Conservation (phyloP, 768 basidiomycete species). For the Tricholoma furcatifolium region DNA sequence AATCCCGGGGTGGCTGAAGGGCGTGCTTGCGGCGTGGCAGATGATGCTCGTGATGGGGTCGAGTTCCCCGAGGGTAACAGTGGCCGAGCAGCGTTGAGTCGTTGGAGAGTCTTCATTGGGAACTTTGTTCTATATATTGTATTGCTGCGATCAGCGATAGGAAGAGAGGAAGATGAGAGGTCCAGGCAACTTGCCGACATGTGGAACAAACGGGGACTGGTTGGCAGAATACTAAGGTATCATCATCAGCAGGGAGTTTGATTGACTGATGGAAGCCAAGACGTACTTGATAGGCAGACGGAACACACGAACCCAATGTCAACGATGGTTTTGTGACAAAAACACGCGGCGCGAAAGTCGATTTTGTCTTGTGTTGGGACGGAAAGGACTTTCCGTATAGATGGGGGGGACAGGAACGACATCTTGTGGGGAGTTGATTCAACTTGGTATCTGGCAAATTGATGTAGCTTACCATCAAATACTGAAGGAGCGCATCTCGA, state of each 20-base stretch:
- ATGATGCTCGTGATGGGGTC: conserved; percentile 25
- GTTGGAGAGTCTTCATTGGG: conserved; percentile 88
- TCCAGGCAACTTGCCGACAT: conserved; percentile 66
- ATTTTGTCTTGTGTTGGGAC: conserved; percentile 93
- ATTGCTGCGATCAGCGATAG: conserved; percentile 9
- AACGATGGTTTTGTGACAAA: conserved; percentile 96
- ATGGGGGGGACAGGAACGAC: conserved; percentile 59
- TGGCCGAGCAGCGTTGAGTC: conserved; percentile 62
- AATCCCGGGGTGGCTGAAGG: conserved; percentile 16
- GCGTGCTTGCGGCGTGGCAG: conserved; percentile 33
- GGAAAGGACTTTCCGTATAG: conserved; percentile 73
- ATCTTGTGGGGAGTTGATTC: conserved; percentile 52
- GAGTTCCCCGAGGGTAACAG: conserved; percentile 22
- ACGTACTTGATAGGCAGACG: conserved; percentile 94
- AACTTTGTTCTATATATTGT: conserved; percentile 92
- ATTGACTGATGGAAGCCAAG: conserved; percentile 7
- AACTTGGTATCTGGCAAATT: conserved; percentile 1
- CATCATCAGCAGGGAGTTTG: background rate
- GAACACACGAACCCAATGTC: conserved; percentile 98
- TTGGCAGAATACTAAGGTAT: conserved; percentile 78
- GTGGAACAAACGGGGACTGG: conserved; percentile 93
- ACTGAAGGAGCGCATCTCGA: conserved; percentile 87
- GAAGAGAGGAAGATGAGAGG: conserved; percentile 1
- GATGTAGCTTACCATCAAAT: conserved; percentile 60
- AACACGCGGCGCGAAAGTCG: conserved; percentile 96